A percentile compares a stretch with the other conserved stretches of the same genome.
phyloP scores from a whole-genome alignment of 2,329 filamentous ascomycete genomes.

The Fusarium sp. region DNA sequence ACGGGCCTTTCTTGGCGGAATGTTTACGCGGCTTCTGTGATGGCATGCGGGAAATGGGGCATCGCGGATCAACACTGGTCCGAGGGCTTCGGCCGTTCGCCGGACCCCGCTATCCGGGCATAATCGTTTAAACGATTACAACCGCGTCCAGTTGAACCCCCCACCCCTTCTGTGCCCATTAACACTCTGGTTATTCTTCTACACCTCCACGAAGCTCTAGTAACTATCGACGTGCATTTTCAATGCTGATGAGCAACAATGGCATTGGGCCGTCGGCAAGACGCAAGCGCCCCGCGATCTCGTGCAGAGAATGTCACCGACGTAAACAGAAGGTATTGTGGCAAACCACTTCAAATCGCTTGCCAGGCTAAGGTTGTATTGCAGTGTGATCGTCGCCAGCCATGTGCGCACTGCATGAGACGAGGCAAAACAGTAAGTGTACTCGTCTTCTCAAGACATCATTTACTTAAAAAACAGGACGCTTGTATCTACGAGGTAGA shows the following conservation, averaged over 20 bases:
- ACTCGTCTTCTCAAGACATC: not conserved
- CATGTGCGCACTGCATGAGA: not conserved
- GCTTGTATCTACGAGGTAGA: not conserved
- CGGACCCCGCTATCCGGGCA: slow-evolving; percentile 14
- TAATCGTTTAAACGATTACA: slow-evolving; percentile 14
- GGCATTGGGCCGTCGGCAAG: no score
- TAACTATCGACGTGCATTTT: no score
- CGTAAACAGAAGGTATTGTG: not conserved
- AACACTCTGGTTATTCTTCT: no score
- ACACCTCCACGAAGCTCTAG: no score
- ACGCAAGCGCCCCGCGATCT: not conserved
- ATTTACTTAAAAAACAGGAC: not conserved
- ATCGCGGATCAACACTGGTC: slow-evolving; percentile 8
- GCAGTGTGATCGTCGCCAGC: not conserved
- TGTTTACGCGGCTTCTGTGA: no score
- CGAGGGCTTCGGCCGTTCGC: slow-evolving; percentile 9
- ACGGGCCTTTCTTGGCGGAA: no score
- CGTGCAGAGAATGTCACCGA: not conserved
- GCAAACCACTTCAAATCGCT: not conserved
- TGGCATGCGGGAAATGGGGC: slow-evolving; percentile 8
- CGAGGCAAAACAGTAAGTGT: not conserved
- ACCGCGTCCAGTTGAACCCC: no score
- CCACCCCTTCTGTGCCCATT: no score
- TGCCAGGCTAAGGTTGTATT: not conserved
- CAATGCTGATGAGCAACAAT: no score